Evolutionary conservation across 371 early-diverging fungal species (phyloP).

Genomic region (Mucor piriformis): DNA sequence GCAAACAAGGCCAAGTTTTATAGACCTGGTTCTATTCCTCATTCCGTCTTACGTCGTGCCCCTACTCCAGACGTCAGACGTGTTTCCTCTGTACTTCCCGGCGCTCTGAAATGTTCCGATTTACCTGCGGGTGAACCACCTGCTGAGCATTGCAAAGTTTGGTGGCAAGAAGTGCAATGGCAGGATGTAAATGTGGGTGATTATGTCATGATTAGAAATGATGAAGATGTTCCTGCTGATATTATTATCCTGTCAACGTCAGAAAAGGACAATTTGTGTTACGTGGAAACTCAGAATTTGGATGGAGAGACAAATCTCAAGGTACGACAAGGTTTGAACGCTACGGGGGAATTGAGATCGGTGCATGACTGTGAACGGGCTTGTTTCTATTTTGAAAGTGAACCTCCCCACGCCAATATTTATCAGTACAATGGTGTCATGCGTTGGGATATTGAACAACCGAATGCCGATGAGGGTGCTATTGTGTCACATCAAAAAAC

Average conservation of each 20-base stretch:
- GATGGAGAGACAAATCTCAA: constrained; percentile 91
- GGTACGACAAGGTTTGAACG: constrained; percentile 50
- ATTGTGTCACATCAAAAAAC: constrained; percentile 50
- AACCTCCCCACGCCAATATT: constrained; percentile 76
- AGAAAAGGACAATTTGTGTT: constrained; percentile 67
- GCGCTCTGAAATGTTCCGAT: constrained; percentile 28
- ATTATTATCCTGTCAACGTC: constrained; percentile 69
- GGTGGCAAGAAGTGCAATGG: constrained; percentile 62
- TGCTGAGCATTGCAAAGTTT: constrained; percentile 28
- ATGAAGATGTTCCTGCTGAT: constrained; percentile 94
- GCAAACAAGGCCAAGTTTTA: constrained; percentile 27
- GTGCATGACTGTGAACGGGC: constrained; percentile 61
- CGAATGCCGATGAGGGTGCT: constrained; percentile 23
- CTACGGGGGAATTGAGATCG: constrained; percentile 36
- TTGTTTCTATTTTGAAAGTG: constrained; percentile 72
- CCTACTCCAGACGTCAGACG: constrained; percentile 20
- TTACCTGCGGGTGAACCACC: constrained; percentile 31
- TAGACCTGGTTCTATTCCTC: constrained; percentile 45
- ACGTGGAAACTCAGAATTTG: constrained; percentile 82
- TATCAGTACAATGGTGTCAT: constrained; percentile 76
- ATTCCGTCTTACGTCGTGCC: constrained; percentile 44
- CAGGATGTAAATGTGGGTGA: constrained; percentile 91
- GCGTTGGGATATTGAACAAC: constrained; percentile 49
- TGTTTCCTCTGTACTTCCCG: constrained; percentile 31
- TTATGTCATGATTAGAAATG: constrained; percentile 79